Evolutionary conservation across 176 grass and related monocot genomes (phyloP), one percentile per base, ranked within the genome.

Genomic region (Stipa capillata): DNA sequence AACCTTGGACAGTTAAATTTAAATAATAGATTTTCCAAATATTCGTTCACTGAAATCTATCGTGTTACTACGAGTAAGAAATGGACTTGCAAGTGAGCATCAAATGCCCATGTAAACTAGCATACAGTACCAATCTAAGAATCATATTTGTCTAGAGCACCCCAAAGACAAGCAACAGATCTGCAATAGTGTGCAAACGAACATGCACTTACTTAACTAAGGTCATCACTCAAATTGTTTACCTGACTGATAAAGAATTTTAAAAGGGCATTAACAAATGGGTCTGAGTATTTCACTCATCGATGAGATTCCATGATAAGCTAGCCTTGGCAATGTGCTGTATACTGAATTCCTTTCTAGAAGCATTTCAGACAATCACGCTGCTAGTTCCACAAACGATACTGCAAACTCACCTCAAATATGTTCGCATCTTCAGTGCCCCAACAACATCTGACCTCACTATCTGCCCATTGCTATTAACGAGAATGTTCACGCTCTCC

Each of bases 391-490:
- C 0, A 83, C n/a, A 64, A 55, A 76, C 69, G 27, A 33, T 18
- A 83, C 40, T 67, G 28, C 29, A 72, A 84, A 56, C 61, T 71
- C 50, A 95, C 96, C 96, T 99, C 86, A 99, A 88, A 82, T 99
- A 99, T 68, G 96, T 89, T 47, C 96, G 90, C 96, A 99, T 99
- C 90, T 99, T 99, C 80, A 99, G 79, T 79, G 96, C 96, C 15
- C 96, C 96, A 82, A 99, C 96, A 63, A 99, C 92, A 84, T 99
- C 96, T 58, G 96, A 99, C 62, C 88, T 87, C 55, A 99, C 93
- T 88, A 99, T 99, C 54, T 99, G 96, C 12, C 96, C 96, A 91
- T 94, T 98, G 92, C 92, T 98, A 84, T 98, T 98, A 68, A 93
- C 96, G 74, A 98, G 90, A 82, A 98, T 98, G 78, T 98, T 98